Percentiles rank a stretch among this genome's conserved stretches.
Evolutionary conservation across 768 basidiomycete genomes (phyloP).

Genomic region (Leccinum boreale): DNA sequence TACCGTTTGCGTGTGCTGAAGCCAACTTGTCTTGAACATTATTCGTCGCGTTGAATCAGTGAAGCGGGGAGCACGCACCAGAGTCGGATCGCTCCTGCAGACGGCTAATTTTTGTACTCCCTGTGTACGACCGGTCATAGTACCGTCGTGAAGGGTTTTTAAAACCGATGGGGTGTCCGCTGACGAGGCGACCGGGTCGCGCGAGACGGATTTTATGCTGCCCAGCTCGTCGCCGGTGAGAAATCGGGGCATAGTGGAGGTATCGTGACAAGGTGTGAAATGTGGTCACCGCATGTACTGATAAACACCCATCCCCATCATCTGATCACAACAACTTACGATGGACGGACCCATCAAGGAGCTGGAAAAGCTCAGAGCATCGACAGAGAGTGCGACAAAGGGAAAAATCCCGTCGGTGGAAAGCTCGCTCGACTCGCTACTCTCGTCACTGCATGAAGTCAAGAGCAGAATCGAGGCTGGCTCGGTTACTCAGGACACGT

Average conservation of each 20-base stretch:
- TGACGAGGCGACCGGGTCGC: conserved; percentile 31
- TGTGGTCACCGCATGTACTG: background rate
- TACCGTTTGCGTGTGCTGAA: conserved; percentile 62
- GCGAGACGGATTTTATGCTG: conserved; percentile 60
- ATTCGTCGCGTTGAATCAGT: conserved; percentile 12
- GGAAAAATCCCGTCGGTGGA: conserved; percentile 53
- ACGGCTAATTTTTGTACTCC: conserved; percentile 41
- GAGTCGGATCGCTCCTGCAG: conserved; percentile 27
- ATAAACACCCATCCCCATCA: background rate
- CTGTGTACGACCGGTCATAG: conserved; percentile 30
- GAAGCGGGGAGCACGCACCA: conserved; percentile 34
- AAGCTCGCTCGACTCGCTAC: conserved; percentile 62
- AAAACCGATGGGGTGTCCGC: conserved; percentile 31
- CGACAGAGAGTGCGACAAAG: conserved; percentile 45
- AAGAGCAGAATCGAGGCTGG: conserved; percentile 52
- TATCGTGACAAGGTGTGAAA: conserved; percentile 23
- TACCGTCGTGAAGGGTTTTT: conserved; percentile 35
- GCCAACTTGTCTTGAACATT: conserved; percentile 55
- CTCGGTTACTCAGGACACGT: conserved; percentile 45
- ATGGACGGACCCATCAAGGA: conserved; percentile 82
- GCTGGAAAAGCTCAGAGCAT: conserved; percentile 69
- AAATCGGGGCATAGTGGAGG: conserved; percentile 57
- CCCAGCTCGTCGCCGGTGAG: conserved; percentile 78
- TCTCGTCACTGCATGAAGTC: conserved; percentile 53
- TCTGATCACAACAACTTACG: background rate